phyloP scores from a whole-genome alignment of 495 filamentous ascomycete species.

The Bombardia bombarda region DNA sequence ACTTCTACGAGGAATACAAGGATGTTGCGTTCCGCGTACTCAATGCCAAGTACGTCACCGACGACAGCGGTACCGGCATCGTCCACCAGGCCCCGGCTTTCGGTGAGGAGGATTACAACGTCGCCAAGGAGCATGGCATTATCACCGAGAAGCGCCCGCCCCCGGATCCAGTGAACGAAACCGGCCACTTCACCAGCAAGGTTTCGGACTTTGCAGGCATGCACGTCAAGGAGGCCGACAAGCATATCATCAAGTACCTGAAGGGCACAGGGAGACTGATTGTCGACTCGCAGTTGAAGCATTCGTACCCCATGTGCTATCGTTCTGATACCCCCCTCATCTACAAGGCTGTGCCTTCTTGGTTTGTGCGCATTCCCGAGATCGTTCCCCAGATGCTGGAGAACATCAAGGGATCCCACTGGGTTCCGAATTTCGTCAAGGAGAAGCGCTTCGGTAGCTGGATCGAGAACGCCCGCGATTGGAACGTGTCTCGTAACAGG shows the following conservation, averaged over 20 bases:
- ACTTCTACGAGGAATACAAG: slow-evolving; percentile 92
- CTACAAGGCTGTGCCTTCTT: slow-evolving; percentile 87
- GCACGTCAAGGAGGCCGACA: slow-evolving; percentile 92
- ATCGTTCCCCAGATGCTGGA: slow-evolving; percentile 85
- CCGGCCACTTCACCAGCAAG: slow-evolving; percentile 70
- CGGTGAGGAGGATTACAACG: slow-evolving; percentile 93
- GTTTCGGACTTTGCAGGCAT: slow-evolving; percentile 81
- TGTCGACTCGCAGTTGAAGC: slow-evolving; percentile 83
- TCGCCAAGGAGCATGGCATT: slow-evolving; percentile 69
- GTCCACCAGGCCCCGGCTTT: slow-evolving; percentile 95
- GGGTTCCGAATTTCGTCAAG: slow-evolving; percentile 90
- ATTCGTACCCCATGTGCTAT: slow-evolving; percentile 95
- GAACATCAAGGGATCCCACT: slow-evolving; percentile 85
- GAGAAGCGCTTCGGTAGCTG: slow-evolving; percentile 71
- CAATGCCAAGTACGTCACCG: slow-evolving; percentile 82
- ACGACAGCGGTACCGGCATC: slow-evolving; percentile 88
- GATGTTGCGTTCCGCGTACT: slow-evolving; percentile 88
- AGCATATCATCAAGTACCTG: slow-evolving; percentile 85
- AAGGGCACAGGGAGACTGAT: slow-evolving; percentile 74
- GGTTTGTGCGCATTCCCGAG: slow-evolving; percentile 84
- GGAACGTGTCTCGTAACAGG: slow-evolving; percentile 92
- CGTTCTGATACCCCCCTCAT: slow-evolving; percentile 93
- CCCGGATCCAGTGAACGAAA: slow-evolving; percentile 83
- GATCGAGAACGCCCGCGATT: slow-evolving; percentile 78
- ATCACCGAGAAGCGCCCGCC: slow-evolving; percentile 69